Evolutionary conservation across 306 rosid species (phyloP), one percentile per base, ranked within the genome.

Genomic region (Cucurbita argyrosperma): DNA sequence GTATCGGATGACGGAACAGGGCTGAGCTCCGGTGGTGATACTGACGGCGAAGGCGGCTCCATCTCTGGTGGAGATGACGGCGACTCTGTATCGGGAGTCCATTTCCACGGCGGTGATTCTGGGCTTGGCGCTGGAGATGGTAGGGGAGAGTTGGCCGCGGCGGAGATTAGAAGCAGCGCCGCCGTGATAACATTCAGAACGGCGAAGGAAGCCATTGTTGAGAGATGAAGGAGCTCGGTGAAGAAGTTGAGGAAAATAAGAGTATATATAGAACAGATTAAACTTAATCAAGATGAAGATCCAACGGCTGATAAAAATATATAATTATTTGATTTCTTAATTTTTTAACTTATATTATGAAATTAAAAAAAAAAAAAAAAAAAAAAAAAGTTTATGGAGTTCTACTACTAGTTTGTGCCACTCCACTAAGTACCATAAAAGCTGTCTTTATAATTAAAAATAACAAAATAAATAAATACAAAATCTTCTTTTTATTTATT

Each of bases 141-240:
- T 42, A 6, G 15, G 7, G 64, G 49, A 5, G 67, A 43, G 67
- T 30, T 50, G 8, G 78, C 63, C 0, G 56, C 42, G 26, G 78
- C 66, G 58, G 79, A 69, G 40, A 54, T 42, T 2, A 71, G 46
- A n/a, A 71, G 26, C 1, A 55, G 16, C 39, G 63, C 76, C n/a
- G 4, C 18, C 13, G 58, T 54, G 18, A 72, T 10, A 38, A 23
- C 39, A 21, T 54, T 38, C 3, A 54, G 52, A 39, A 72, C 8
- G 87, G 76, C 40, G 79, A 16, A 67, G 54, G 67, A 74, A 21
- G 55, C 50, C 46, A 81, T 72, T 12, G 19, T 9, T 21, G 72
- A 7, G 72, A 46, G 55, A 67, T 19, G 15, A 19, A 12, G 2
- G 37, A 45, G 71, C 38, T 64, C 15, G 5, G 52, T 65, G 71